Base-by-base conservation (phyloP, 805 yeast genomes). In the Suhomyces prunicola region DNA sequence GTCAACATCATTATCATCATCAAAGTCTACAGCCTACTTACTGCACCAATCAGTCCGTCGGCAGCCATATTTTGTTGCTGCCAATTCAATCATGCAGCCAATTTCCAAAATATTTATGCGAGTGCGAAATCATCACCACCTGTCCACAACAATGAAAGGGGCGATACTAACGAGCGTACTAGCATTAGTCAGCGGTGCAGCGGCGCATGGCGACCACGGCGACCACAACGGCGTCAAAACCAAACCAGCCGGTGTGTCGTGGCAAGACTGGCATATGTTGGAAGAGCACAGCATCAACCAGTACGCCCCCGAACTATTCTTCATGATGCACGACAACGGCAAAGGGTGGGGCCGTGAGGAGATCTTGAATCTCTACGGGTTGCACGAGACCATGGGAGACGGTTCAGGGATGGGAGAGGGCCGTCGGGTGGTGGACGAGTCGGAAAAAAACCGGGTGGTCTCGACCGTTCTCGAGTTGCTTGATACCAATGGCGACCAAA, bases 211-310 rank as follows among this genome's bases (percentile, higher is more conserved):
- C n/a, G 48, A 45, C n/a, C 54, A 52, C 44, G 54, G 51, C 5
- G 27, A 13, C 8, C 48, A 44, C 12, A 40, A 27, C 2, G 12
- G 8, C 2, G 47, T 27, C 33, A 47, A 51, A 10, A 19, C 35
- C 15, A 59, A 54, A 26, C 90, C 90, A 2, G 70, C 69, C 9
- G 84, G 81, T 0, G 60, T 82, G 36, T 69, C 82, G 15, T 89
- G 96, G 96, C 90, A 87, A 62, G 80, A 81, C 60, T 87, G 92
- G 88, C 98, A 93, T 68, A 92, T 93, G 97, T 76, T 81, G 60
- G 85, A 83, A 59, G 98, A 93, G 71, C 97, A 93, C 71, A 87
- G 84, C 15, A 58, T 89, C 54, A 91, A 88, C 56, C 75, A 77
- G 26, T 90, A 83, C 62, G 96, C 88, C 56, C 79, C 96, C 0